Conservation (phyloP, 352 stramenopile species). For the Globisporangium nagaii region DNA sequence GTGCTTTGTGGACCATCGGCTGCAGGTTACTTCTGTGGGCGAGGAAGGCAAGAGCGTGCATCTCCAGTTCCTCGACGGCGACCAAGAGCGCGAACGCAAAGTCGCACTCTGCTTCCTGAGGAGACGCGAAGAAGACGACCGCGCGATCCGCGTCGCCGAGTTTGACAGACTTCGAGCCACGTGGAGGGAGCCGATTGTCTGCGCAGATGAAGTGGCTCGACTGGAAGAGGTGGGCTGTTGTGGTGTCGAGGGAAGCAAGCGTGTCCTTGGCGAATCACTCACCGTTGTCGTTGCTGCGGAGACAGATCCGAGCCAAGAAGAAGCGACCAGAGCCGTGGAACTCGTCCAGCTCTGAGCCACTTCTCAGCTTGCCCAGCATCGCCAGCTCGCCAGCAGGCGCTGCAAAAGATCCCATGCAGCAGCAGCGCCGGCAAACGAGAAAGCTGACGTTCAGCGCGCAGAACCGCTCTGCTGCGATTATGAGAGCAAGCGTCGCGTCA, state of each 20-base stretch:
- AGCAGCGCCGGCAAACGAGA: background rate
- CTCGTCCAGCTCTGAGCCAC: background rate
- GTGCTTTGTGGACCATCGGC: too few relatives aligned
- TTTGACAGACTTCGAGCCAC: constrained; percentile 28
- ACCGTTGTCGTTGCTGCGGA: too few relatives aligned
- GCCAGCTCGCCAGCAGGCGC: background rate
- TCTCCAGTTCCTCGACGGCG: constrained; percentile 44
- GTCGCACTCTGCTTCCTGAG: constrained; percentile 36
- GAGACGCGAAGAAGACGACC: constrained; percentile 20
- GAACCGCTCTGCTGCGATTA: constrained; percentile 14
- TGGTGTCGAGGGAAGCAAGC: too few relatives aligned
- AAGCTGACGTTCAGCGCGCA: constrained; percentile 11
- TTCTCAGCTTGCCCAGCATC: background rate
- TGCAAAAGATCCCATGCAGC: background rate
- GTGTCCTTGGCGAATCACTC: too few relatives aligned
- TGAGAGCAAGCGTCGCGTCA: constrained; percentile 10
- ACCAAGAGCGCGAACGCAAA: constrained; percentile 36
- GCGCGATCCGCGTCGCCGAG: constrained; percentile 10
- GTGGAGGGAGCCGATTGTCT: constrained; percentile 28
- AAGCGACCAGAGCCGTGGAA: constrained; percentile 24
- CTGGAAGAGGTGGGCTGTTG: constrained; percentile 28
- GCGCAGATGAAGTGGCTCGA: constrained; percentile 27
- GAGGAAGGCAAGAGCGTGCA: constrained; percentile 15
- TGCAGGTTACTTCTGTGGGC: constrained; percentile 22
- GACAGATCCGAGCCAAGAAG: constrained; percentile 18